Evolutionary conservation across 176 grass and related monocot species (phyloP).

Genomic region (Neostapfia colusana): DNA sequence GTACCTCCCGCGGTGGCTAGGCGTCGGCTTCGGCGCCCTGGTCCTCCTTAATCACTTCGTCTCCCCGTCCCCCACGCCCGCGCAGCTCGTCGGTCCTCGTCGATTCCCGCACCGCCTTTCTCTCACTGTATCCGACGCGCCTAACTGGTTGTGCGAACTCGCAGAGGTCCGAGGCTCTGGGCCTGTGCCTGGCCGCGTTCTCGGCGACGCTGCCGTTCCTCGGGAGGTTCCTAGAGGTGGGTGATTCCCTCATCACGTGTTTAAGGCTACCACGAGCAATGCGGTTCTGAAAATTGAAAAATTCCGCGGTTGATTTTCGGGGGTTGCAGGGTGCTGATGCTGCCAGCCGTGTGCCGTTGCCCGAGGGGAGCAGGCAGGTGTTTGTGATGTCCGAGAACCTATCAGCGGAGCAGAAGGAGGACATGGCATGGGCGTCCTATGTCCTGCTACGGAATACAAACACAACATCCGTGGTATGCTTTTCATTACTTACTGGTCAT

Average conservation of each 20-base stretch:
- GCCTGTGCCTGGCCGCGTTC: slow-evolving; percentile 77
- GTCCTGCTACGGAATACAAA: slow-evolving; percentile 80
- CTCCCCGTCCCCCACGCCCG: slow-evolving; percentile 51
- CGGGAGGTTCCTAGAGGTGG: slow-evolving; percentile 84
- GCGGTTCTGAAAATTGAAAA: background rate
- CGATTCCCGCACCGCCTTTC: background rate
- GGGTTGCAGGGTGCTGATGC: slow-evolving; percentile 67
- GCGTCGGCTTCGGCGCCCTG: slow-evolving; percentile 61
- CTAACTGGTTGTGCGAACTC: slow-evolving; percentile 24
- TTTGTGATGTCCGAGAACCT: slow-evolving; percentile 72
- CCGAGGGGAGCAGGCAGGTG: slow-evolving; percentile 69
- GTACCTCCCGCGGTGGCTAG: slow-evolving; percentile 85
- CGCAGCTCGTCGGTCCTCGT: slow-evolving; percentile 63
- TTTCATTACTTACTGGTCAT: background rate
- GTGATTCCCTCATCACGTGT: background rate
- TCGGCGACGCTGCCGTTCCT: slow-evolving; percentile 77
- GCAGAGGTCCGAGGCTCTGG: slow-evolving; percentile 79
- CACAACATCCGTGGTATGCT: slow-evolving; percentile 76
- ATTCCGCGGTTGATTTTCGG: slow-evolving; percentile 11
- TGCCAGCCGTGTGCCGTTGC: slow-evolving; percentile 53
- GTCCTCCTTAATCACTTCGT: slow-evolving; percentile 87
- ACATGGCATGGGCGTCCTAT: slow-evolving; percentile 83
- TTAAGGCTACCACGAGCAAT: background rate
- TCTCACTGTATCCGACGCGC: background rate
- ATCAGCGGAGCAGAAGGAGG: slow-evolving; percentile 54